These are phyloP conservation scores for Copromyces sp. DNA, from an alignment of 495 filamentous ascomycete genomes.

Conservation along the genomic window DNA sequence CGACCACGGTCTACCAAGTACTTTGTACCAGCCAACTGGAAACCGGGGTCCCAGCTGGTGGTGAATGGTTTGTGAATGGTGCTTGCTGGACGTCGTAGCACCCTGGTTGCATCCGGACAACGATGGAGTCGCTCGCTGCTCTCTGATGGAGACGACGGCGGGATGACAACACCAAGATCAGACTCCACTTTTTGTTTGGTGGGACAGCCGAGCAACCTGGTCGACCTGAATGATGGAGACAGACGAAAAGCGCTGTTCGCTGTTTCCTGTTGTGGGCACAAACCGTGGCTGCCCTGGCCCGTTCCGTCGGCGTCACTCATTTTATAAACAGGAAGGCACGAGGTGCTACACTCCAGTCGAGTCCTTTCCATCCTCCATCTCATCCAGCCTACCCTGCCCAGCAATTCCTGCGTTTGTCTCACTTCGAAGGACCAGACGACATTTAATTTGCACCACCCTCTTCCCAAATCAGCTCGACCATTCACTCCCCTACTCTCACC, in stretches of 20 bases:
- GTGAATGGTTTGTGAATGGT: background rate
- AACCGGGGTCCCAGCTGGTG: background rate
- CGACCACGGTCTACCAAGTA: background rate
- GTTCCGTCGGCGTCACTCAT: background rate
- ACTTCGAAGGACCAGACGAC: background rate
- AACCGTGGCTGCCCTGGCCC: background rate
- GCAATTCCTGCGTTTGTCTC: background rate
- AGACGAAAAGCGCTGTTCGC: background rate
- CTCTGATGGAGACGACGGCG: background rate
- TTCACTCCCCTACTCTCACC: background rate
- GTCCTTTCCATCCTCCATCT: background rate
- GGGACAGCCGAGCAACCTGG: background rate
- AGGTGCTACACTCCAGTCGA: background rate
- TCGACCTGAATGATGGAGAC: background rate
- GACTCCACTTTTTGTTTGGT: background rate
- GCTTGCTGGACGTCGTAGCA: background rate
- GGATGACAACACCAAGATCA: background rate
- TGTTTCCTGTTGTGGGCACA: background rate
- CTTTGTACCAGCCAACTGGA: background rate
- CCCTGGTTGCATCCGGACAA: background rate
- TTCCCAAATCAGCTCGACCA: background rate
- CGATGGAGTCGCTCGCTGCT: background rate
- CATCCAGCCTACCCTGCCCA: background rate
- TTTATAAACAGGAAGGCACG: background rate
- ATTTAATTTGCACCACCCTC: slow-evolving; percentile 1